A percentile compares a stretch with the other conserved stretches of the same genome.
phyloP scores from a whole-genome alignment of 1,284 basidiomycete genomes.

The Trametes hirsuta region DNA sequence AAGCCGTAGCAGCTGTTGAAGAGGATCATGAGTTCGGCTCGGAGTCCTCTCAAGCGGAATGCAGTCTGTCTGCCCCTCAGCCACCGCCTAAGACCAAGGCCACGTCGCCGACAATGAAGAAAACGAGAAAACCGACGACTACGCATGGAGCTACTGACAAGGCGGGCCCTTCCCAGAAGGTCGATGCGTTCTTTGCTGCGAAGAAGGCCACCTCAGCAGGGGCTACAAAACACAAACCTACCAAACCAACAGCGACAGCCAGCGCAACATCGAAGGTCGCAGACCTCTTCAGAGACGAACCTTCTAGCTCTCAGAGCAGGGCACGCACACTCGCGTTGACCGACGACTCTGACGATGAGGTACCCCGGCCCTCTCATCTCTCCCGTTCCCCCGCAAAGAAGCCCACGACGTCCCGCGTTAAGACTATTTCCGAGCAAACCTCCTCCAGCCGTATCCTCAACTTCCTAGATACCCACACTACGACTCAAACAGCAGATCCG shows the following conservation, averaged over 20 bases:
- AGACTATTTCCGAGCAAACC: background rate
- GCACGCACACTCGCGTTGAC: background rate
- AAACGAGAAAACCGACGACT: background rate
- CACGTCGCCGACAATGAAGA: background rate
- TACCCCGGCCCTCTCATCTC: background rate
- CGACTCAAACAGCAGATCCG: background rate
- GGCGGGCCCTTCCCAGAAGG: slow-evolving; percentile 5
- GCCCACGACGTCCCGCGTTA: background rate
- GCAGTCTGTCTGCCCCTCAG: background rate
- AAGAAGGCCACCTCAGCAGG: slow-evolving; percentile 10
- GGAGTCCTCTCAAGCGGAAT: slow-evolving; percentile 4
- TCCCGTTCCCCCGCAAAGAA: background rate
- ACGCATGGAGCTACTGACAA: background rate
- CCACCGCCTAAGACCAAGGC: background rate
- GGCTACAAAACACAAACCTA: background rate
- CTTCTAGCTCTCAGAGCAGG: background rate
- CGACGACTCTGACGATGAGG: slow-evolving; percentile 12
- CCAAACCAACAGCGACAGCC: slow-evolving; percentile 2
- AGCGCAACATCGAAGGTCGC: slow-evolving; percentile 14
- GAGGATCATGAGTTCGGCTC: slow-evolving; percentile 25
- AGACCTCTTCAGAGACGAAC: slow-evolving; percentile 21
- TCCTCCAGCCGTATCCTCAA: slow-evolving; percentile 14
- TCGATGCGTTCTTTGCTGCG: slow-evolving; percentile 16
- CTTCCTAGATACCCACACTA: slow-evolving; percentile 5
- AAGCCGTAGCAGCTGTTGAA: slow-evolving; percentile 5